Evolutionary conservation across 768 basidiomycete genomes (phyloP), one percentile per base, ranked within the genome.

Genomic region (Lactifluus rugatus): DNA sequence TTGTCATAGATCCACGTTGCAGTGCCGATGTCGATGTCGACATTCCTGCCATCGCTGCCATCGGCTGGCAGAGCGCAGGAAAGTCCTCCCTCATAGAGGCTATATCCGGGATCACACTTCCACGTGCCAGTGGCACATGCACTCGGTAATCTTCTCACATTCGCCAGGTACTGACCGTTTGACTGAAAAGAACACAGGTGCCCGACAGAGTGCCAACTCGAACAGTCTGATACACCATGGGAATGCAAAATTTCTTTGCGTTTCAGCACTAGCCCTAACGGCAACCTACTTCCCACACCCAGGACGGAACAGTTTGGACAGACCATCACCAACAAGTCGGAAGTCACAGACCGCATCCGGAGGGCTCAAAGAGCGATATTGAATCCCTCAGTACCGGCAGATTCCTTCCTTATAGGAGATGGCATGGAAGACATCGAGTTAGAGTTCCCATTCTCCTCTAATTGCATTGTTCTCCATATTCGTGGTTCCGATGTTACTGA

Each of bases 61-160:
- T 87, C 10, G 87, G 87, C 0, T 78, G 74, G 1, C 87, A 89
- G 62, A 85, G 82, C 42, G 85, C 84, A 0, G 87, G 87, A 0
- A 89, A 89, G 64, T 87, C 85, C 0, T 89, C 87, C 0, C 74
- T 89, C 1, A 88, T 89, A 13, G 87, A 89, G 65, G 78, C 84
- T 0, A 87, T 89, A 41, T 85, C 85, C 0, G 84, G 86, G 0
- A 80, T 89, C 11, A 84, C 78, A 0, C 71, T 89, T 0, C 87
- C 87, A 14, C 78, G 85, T 3, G 84, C 83, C 0, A 74, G 81
- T 23, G 87, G 87, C 0, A 89, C 87, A 0, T 89, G 87, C 59
- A 89, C 87, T 0, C 75, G 87, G 87, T 82, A 60, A 47, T n/a
- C 21, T 11, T 6, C 19, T 50, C 21, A 39, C 36, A 34, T 6